Conservation (phyloP, 2,329 filamentous ascomycete genomes). For the Fusarium sp. region DNA sequence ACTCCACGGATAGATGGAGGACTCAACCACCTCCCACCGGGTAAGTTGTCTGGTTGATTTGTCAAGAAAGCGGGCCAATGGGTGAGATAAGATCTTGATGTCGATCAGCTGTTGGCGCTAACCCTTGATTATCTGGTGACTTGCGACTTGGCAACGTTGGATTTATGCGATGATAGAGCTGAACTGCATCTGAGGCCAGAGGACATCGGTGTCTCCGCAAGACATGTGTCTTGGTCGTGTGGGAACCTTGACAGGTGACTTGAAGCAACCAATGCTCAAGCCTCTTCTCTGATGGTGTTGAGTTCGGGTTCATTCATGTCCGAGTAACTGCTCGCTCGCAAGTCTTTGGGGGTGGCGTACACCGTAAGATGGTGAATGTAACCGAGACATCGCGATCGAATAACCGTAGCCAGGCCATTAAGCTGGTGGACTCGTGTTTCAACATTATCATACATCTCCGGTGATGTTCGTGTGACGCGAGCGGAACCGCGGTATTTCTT, state of each 20-base stretch:
- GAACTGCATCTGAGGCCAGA: conserved; percentile 24
- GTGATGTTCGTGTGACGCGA: background rate
- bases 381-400: conserved; percentile 14
- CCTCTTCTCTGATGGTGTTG: conserved; percentile 4
- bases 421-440: background rate
- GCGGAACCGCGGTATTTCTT: background rate
- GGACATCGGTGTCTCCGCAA: conserved; percentile 6
- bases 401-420: background rate
- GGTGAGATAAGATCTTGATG: conserved; percentile 1
- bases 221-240: conserved; percentile 3
- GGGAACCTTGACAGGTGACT: conserved; percentile 6
- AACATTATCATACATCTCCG: background rate
- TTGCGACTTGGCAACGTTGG: conserved; percentile 6
- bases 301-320: background rate
- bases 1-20: background rate
- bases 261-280: background rate
- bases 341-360: conserved; percentile 18
- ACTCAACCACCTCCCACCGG: background rate
- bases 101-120: conserved; percentile 36
- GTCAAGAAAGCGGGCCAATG: conserved; percentile 22
- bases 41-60: conserved; percentile 6
- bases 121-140: background rate
- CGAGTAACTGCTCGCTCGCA: background rate
- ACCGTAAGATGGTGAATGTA: conserved; percentile 5
- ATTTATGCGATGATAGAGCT: background rate